Evolutionary conservation across 139 green algal genomes (phyloP).

Genomic region (Micromonas commoda): DNA sequence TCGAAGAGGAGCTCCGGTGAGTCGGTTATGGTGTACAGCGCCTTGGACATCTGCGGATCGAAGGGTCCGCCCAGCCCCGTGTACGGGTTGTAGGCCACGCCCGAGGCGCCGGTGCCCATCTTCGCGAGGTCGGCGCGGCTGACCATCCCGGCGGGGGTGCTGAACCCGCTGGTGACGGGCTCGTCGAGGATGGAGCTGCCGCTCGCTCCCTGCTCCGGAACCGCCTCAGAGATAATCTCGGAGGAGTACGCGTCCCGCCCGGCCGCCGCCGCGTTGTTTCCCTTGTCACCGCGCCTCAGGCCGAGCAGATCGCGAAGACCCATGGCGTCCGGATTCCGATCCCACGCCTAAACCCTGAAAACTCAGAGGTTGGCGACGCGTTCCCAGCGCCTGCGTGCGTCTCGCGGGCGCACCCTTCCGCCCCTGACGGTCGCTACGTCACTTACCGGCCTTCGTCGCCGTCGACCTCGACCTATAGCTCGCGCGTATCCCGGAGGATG

Average conservation of each 20-base stretch:
- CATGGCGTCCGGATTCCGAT: too few relatives aligned
- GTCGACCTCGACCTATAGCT: too few relatives aligned
- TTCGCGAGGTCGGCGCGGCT: not conserved
- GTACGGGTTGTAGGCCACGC: conserved; percentile 23
- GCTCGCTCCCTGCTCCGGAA: not conserved
- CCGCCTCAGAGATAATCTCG: not conserved
- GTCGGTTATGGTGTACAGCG: conserved; percentile 3
- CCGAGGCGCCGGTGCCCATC: not conserved
- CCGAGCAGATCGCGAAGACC: conserved; percentile 15
- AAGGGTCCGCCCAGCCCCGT: conserved; percentile 16
- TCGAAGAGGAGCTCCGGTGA: conserved; percentile 30
- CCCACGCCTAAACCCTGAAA: too few relatives aligned
- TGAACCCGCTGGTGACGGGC: not conserved
- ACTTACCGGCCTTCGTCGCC: too few relatives aligned
- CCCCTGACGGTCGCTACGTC: too few relatives aligned
- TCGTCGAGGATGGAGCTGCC: not conserved
- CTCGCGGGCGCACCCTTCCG: too few relatives aligned
- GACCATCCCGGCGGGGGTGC: not conserved
- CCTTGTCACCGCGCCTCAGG: not conserved
- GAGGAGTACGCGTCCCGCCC: not conserved
- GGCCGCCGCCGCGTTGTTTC: not conserved
- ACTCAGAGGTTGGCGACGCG: too few relatives aligned
- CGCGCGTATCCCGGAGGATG: too few relatives aligned
- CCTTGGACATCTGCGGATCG: conserved; percentile 13
- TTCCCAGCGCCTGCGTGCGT: too few relatives aligned